Evolutionary conservation across 2,329 filamentous ascomycete species (phyloP), one percentile per base, ranked within the genome.

Genomic region (Xylaria sp.): DNA sequence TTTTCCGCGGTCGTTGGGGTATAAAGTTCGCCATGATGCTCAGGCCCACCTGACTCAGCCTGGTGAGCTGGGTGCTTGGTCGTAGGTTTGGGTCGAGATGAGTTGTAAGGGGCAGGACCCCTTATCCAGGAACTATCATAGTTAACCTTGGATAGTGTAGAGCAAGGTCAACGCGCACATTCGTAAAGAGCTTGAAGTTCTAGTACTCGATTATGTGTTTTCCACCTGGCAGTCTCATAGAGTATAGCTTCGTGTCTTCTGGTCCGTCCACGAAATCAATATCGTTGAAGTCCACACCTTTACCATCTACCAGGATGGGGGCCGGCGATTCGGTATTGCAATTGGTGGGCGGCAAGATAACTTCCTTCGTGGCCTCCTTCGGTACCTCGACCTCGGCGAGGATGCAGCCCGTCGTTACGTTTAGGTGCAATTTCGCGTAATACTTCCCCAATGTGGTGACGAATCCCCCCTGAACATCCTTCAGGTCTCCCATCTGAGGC

Each of bases 401-500:
- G 12, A 51, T 52, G 25, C 65, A 67, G 3, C 52, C 59, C 2
- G 48, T 59, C 23, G 55, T 54, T 3, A 2, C 18, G 15, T 63
- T 50, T 23, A 55, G 23, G 9, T 18, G 31, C 28, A 63, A n/a
- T 18, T 50, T 20, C 10, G 66, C 66, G 15, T 23, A 9, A 20
- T 62, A 84, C 54, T 78, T 79, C 0, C 83, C 82, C 23, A 82
- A 65, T 12, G 73, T 74, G 0, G 81, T 83, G 2, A 77, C 76
- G 62, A 83, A 84, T 0, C 83, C 82, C 1, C 78, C 82, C 69
- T 83, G 78, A 1, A 78, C 81, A 68, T 76, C 72, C 1, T 71
- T 76, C 28, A 84, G 73, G 65, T 83, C 80, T 0, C 81, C 82
- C 54, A 81, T 78, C 67, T 82, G 81, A 15, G 82, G 82, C 54